Evolutionary conservation across 2,329 filamentous ascomycete species (phyloP).

Genomic region (Ophiostoma fasciatum): DNA sequence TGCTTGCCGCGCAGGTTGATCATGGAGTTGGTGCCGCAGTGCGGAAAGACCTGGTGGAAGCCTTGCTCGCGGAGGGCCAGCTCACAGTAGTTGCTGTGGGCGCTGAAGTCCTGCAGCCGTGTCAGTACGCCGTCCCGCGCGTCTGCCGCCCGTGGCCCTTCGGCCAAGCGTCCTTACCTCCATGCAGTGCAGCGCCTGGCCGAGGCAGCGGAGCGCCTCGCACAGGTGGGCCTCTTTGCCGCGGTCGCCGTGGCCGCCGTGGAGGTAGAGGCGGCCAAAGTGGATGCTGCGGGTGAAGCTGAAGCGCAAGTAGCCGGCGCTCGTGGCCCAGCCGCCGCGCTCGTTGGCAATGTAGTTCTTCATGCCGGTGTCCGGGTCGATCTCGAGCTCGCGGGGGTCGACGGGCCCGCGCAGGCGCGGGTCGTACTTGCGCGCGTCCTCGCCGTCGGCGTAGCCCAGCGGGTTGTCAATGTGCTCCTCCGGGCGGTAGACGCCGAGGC

Average conservation of each 20-base stretch:
- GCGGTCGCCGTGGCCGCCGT: constrained; percentile 40
- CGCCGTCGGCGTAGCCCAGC: constrained; percentile 70
- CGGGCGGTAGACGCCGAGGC: constrained; percentile 65
- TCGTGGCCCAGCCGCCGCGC: constrained; percentile 74
- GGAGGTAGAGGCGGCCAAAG: constrained; percentile 60
- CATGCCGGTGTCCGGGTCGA: constrained; percentile 76
- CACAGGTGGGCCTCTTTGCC: constrained; percentile 66
- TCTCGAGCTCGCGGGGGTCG: constrained; percentile 51
- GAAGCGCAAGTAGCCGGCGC: constrained; percentile 66
- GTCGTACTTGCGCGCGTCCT: constrained; percentile 74
- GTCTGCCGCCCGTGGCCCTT: too few species aligned
- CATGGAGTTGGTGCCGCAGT: constrained; percentile 52
- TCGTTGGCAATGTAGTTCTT: constrained; percentile 99
- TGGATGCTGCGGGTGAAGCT: constrained; percentile 63
- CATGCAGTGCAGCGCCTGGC: constrained; percentile 62
- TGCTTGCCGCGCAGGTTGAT: constrained; percentile 50
- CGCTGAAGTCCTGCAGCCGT: constrained; percentile 52
- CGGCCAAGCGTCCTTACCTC: too few species aligned
- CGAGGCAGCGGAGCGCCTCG: constrained; percentile 62
- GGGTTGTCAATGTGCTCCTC: constrained; percentile 67
- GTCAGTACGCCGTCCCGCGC: too few species aligned
- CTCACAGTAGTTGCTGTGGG: constrained; percentile 75
- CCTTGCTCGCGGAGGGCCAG: constrained; percentile 61
- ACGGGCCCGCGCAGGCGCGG: constrained; percentile 69
- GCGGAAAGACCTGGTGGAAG: constrained; percentile 53